phyloP scores from a whole-genome alignment of 495 filamentous ascomycete genomes.

The Aspergillus taichungensis region DNA sequence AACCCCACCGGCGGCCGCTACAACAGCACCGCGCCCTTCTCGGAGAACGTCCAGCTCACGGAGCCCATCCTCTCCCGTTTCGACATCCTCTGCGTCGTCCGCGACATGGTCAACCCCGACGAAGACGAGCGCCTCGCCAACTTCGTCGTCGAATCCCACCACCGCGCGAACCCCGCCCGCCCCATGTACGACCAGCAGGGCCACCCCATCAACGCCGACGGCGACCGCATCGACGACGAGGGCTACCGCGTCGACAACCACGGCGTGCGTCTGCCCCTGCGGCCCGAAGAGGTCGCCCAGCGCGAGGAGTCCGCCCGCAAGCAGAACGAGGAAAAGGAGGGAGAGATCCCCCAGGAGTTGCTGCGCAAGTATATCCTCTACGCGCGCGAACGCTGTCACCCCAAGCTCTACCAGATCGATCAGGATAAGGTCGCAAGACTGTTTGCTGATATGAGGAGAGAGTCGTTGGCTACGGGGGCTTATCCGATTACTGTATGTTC shows the following conservation, averaged over 20 bases:
- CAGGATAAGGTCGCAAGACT: conserved; percentile 92
- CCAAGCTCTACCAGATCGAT: conserved; percentile 96
- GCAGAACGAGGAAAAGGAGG: conserved; percentile 52
- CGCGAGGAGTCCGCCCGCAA: conserved; percentile 33
- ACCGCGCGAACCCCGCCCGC: conserved; percentile 69
- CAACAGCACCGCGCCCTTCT: conserved; percentile 92
- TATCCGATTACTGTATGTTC: conserved; percentile 90
- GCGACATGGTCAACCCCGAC: conserved; percentile 92
- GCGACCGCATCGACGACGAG: conserved; percentile 37
- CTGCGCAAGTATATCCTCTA: conserved; percentile 97
- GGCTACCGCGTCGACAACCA: conserved; percentile 34
- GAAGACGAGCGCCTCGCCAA: conserved; percentile 91
- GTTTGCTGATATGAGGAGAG: conserved; percentile 92
- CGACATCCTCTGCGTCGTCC: conserved; percentile 94
- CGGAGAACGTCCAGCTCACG: conserved; percentile 91
- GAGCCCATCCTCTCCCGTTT: conserved; percentile 98
- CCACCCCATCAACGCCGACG: conserved; percentile 55
- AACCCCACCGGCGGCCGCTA: conserved; percentile 96
- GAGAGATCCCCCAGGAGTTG: conserved; percentile 84
- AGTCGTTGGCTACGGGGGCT: conserved; percentile 84
- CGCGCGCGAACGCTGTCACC: conserved; percentile 79
- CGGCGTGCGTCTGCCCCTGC: conserved; percentile 27
- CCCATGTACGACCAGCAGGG: conserved; percentile 46
- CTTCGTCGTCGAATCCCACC: conserved; percentile 92
- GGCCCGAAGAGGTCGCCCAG: conserved; percentile 26